Base-by-base conservation (phyloP, 805 yeast genomes). In the Hermanozyma aechmeae region DNA sequence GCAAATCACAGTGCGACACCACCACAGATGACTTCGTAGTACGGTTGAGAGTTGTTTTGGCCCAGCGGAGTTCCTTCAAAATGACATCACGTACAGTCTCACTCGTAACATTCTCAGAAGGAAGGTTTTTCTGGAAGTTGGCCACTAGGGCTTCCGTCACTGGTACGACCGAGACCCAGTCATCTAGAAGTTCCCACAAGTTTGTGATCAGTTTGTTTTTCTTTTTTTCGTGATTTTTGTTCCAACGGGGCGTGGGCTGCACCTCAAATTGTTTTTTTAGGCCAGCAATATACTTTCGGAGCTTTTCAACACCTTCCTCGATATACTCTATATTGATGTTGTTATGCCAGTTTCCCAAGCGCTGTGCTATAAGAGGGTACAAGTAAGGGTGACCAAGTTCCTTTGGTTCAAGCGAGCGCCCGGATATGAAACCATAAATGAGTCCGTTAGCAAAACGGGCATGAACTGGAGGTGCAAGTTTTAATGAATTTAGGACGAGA, bases 361-460 rank as follows among this genome's bases (percentile, higher is more conserved):
- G 70, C 25, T 69, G 70, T 0, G 87, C 80, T 14, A 81, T 73
- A 14, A 70, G 61, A 1, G 72, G 73, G 51, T 63, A 76, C 10
- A 79, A 37, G 10, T 45, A 38, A 4, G 61, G 61, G 25, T 62
- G 41, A 17, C 68, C 55, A 32, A 80, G 55, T 40, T 80, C 83
- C 10, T 57, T 53, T 6, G 76, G 69, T 4, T 65, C 58, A 20
- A 78, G 56, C 0, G 87, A 68, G 16, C 77, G 48, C 7, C 92
- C 92, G 1, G 72, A 68, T 7, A 78, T 58, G 43, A 59, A 80
- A 5, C 83, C 86, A 44, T 80, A 80, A 9, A 80, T 69, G 24
- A 80, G 60, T 1, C 92, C 92, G 49, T 80, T 80, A 19, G 73
- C 70, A 42, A 81, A 78, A 29, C 81, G 55, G 4, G 82, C 79